These are phyloP conservation scores for Cladosporium sp. DNA, from an alignment of 2,329 filamentous ascomycete species.

Conservation along the genomic window DNA sequence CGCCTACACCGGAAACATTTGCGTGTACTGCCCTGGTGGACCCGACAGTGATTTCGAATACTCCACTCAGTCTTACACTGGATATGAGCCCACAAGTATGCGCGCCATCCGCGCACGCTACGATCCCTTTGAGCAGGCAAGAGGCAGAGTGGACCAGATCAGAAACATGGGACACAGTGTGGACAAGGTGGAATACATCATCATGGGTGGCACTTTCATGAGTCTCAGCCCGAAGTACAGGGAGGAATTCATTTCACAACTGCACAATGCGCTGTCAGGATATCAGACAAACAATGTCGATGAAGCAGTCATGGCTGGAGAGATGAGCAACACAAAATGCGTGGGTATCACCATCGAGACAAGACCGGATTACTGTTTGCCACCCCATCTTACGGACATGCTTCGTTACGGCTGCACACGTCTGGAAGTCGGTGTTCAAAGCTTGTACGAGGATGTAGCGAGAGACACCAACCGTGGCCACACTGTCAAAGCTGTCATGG, in stretches of 20 bases:
- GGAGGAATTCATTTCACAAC: slow-evolving; percentile 89
- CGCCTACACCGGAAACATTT: slow-evolving; percentile 97
- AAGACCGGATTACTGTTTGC: slow-evolving; percentile 91
- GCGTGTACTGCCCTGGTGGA: slow-evolving; percentile 96
- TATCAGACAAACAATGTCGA: slow-evolving; percentile 95
- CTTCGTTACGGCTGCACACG: slow-evolving; percentile 96
- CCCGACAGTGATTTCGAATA: slow-evolving; percentile 99
- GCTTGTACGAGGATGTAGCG: slow-evolving; percentile 96
- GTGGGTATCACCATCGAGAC: slow-evolving; percentile 99
- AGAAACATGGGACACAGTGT: slow-evolving; percentile 94
- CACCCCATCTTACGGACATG: slow-evolving; percentile 95
- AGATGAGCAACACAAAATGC: slow-evolving; percentile 97
- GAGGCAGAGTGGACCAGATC: slow-evolving; percentile 94
- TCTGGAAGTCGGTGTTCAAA: slow-evolving; percentile 93
- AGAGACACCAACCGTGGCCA: slow-evolving; percentile 96
- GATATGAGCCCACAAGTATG: slow-evolving; percentile 98
- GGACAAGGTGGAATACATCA: slow-evolving; percentile 99
- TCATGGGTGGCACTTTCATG: slow-evolving; percentile 99
- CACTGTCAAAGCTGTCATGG: slow-evolving; percentile 90
- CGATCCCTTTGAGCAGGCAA: slow-evolving; percentile 95
- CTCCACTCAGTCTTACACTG: slow-evolving; percentile 97
- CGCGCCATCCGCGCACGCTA: slow-evolving; percentile 94
- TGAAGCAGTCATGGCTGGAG: slow-evolving; percentile 88
- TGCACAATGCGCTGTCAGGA: slow-evolving; percentile 95
- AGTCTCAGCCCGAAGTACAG: slow-evolving; percentile 86